Percentiles rank a stretch among this genome's conserved stretches.
phyloP scores from a whole-genome alignment of 208 protist genomes.

The Acanthamoeba lugdunensis region DNA sequence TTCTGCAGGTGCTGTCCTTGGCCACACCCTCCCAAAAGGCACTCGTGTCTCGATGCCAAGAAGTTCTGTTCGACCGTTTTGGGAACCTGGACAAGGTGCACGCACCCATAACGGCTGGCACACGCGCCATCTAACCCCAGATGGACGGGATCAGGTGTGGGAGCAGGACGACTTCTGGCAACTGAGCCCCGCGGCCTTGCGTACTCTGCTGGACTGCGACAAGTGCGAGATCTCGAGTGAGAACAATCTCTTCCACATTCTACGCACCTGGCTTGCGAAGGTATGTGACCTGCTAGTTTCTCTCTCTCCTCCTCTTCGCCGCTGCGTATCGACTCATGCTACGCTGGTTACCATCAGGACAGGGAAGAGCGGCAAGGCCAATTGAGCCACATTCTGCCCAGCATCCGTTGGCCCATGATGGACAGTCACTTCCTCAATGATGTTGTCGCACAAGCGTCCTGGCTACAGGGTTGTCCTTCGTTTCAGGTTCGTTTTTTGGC shows the following conservation, averaged over 20 bases:
- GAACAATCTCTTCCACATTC: not conserved
- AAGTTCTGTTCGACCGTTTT: not conserved
- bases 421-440: conserved; percentile 10
- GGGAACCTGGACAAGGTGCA: conserved; percentile 9
- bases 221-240: not conserved
- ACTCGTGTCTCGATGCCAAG: not conserved
- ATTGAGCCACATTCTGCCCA: not conserved
- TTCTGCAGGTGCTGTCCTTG: not conserved
- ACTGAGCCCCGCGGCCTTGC: not conserved
- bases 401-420: not conserved
- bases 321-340: too few species aligned
- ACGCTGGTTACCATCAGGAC: not conserved
- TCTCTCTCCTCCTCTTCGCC: not conserved
- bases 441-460: not conserved
- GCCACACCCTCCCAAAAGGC: not conserved
- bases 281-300: not conserved
- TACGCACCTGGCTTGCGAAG: not conserved
- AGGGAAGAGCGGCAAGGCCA: not conserved
- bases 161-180: conserved; percentile 21
- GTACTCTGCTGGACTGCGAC: not conserved
- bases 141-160: not conserved
- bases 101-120: not conserved
- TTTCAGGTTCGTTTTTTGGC: not conserved
- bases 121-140: not conserved
- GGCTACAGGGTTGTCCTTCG: not conserved